Conservation (phyloP, 768 basidiomycete genomes). For the Pleurotus salmoneostramineus region DNA sequence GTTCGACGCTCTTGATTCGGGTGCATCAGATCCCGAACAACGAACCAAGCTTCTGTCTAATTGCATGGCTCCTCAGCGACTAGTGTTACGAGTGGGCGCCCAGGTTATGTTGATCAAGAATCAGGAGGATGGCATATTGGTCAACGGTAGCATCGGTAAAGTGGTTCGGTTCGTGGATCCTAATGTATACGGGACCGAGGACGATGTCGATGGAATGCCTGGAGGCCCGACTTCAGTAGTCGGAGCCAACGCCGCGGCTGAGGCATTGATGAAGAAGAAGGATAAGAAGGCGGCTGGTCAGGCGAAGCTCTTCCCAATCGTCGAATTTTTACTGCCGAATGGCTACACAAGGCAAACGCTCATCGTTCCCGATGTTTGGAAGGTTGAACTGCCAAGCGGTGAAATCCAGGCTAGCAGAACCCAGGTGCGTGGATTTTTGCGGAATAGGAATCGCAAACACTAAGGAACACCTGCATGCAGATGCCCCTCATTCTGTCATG, state of each 20-base stretch:
- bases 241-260: constrained; percentile 16
- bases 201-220: constrained; percentile 26
- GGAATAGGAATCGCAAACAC: background rate
- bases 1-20: constrained; percentile 64
- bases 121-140: constrained; percentile 72
- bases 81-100: constrained; percentile 73
- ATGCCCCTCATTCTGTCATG: constrained; percentile 87
- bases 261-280: constrained; percentile 23
- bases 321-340: constrained; percentile 70
- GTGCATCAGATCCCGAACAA: constrained; percentile 51
- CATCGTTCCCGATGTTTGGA: constrained; percentile 74
- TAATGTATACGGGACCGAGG: constrained; percentile 36
- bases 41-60: constrained; percentile 80
- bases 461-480: no score
- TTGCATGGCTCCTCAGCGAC: constrained; percentile 78
- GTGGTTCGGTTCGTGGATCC: constrained; percentile 72
- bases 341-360: constrained; percentile 50
- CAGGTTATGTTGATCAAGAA: constrained; percentile 99
- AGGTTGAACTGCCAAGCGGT: constrained; percentile 83
- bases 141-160: constrained; percentile 93
- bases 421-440: constrained; percentile 52
- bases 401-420: constrained; percentile 75
- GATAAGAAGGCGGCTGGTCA: constrained; percentile 12
- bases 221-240: constrained; percentile 27
- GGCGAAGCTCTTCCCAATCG: constrained; percentile 52